Evolutionary conservation across 164 flowering plant genomes (phyloP).

Genomic region (Nymphaea thermarum): DNA sequence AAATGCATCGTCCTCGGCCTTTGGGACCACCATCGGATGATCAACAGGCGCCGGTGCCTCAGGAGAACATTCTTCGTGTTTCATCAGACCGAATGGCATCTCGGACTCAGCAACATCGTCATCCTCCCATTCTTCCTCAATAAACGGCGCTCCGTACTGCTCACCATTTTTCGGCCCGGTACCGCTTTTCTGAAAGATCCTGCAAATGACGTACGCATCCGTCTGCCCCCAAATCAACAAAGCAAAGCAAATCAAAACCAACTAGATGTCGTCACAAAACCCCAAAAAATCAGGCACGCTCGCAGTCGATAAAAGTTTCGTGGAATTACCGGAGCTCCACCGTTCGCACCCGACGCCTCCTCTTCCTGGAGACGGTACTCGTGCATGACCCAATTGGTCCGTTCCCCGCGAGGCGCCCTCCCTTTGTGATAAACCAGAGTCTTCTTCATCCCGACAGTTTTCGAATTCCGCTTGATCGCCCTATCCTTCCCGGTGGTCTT

Average conservation of each 20-base stretch:
- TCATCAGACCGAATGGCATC: background rate
- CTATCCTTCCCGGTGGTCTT: constrained; percentile 85
- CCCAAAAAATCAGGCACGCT: too few species aligned
- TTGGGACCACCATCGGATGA: constrained; percentile 10
- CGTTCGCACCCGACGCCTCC: constrained; percentile 24
- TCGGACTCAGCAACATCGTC: constrained; percentile 5
- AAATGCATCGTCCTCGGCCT: constrained; percentile 14
- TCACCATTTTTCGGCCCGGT: constrained; percentile 51
- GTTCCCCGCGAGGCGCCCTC: constrained; percentile 60
- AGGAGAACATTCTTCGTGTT: background rate
- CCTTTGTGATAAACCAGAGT: constrained; percentile 70
- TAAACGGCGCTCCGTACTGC: constrained; percentile 45
- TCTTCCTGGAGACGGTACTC: constrained; percentile 58
- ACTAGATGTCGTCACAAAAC: too few species aligned
- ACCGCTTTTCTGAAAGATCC: constrained; percentile 28
- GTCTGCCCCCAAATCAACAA: background rate
- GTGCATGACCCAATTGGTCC: constrained; percentile 87
- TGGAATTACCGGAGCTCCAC: constrained; percentile 27
- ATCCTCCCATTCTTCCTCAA: constrained; percentile 48
- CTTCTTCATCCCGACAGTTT: constrained; percentile 61
- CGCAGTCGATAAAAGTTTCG: background rate
- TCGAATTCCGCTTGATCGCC: constrained; percentile 14
- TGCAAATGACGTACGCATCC: constrained; percentile 15
- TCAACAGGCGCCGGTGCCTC: background rate
- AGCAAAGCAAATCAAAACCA: background rate